Evolutionary conservation across 2,329 filamentous ascomycete genomes (phyloP).

Genomic region (Lasiodiplodia gonubiensis): DNA sequence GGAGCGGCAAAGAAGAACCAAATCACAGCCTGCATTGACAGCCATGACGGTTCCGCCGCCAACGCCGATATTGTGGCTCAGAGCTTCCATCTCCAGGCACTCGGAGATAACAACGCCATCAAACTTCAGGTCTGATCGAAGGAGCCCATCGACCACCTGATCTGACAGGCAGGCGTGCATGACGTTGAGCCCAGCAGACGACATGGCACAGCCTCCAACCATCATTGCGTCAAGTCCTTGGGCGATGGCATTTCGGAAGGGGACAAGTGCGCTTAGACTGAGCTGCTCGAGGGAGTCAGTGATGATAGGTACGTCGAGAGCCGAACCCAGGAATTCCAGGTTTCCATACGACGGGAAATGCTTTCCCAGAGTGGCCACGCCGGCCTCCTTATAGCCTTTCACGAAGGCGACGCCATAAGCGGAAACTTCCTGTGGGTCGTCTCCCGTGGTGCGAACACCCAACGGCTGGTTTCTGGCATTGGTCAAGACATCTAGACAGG

Average conservation of each 20-base stretch:
- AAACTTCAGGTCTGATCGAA: constrained; percentile 88
- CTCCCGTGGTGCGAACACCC: constrained; percentile 85
- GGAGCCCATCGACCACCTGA: constrained; percentile 87
- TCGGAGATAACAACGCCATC: constrained; percentile 93
- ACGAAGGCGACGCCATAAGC: constrained; percentile 90
- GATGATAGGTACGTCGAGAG: constrained; percentile 90
- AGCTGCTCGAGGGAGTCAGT: constrained; percentile 93
- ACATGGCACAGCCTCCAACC: constrained; percentile 91
- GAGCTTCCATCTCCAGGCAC: constrained; percentile 93
- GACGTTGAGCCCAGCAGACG: constrained; percentile 88
- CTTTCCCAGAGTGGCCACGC: constrained; percentile 88
- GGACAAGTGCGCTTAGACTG: constrained; percentile 87
- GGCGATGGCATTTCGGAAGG: constrained; percentile 87
- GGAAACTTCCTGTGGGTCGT: constrained; percentile 94
- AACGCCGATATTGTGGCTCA: constrained; percentile 95
- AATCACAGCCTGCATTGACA: constrained; percentile 91
- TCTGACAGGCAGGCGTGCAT: constrained; percentile 94
- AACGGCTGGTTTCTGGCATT: constrained; percentile 91
- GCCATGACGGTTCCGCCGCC: constrained; percentile 97
- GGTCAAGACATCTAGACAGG: constrained; percentile 90
- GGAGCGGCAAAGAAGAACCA: constrained; percentile 85
- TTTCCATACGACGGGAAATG: constrained; percentile 98
- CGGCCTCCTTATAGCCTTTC: constrained; percentile 90
- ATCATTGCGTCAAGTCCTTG: constrained; percentile 93
- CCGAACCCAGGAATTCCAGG: constrained; percentile 89